Evolutionary conservation across 768 basidiomycete genomes (phyloP).

Genomic region (Kwoniella europaea): DNA sequence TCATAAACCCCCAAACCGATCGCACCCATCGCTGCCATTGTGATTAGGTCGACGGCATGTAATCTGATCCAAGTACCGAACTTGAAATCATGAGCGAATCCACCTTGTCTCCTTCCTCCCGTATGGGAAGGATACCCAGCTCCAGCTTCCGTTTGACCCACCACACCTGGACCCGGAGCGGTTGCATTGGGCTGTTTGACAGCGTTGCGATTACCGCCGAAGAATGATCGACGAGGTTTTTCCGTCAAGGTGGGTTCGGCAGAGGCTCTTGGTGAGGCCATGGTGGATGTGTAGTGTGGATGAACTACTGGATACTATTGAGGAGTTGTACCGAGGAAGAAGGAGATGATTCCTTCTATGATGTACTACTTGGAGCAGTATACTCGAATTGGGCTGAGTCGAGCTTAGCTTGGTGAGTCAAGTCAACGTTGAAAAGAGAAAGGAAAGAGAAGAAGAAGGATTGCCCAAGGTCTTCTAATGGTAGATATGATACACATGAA

Average conservation of each 20-base stretch:
- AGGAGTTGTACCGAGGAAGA: not conserved
- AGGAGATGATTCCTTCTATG: not conserved
- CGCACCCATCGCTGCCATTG: conserved; percentile 66
- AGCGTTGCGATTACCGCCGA: conserved; percentile 13
- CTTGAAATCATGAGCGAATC: conserved; percentile 32
- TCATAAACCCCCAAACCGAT: conserved; percentile 65
- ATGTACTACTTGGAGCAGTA: too few species aligned
- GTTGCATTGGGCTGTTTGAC: conserved; percentile 7
- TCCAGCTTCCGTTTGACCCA: not conserved
- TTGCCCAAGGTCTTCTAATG: too few species aligned
- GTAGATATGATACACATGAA: too few species aligned
- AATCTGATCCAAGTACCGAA: conserved; percentile 55
- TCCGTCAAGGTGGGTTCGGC: conserved; percentile 12
- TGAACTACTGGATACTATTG: too few species aligned
- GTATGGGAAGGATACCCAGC: not conserved
- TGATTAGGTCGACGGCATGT: conserved; percentile 65
- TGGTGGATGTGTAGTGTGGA: not conserved
- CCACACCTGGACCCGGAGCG: not conserved
- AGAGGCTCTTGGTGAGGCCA: conserved; percentile 6
- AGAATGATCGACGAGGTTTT: conserved; percentile 20
- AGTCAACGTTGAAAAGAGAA: too few species aligned
- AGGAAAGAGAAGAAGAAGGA: too few species aligned
- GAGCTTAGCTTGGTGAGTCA: too few species aligned
- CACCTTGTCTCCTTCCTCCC: conserved; percentile 7
- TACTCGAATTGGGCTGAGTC: too few species aligned